These are phyloP conservation scores for Thalassiosira exigua DNA, from an alignment of 352 stramenopile species.

Conservation along the genomic window DNA sequence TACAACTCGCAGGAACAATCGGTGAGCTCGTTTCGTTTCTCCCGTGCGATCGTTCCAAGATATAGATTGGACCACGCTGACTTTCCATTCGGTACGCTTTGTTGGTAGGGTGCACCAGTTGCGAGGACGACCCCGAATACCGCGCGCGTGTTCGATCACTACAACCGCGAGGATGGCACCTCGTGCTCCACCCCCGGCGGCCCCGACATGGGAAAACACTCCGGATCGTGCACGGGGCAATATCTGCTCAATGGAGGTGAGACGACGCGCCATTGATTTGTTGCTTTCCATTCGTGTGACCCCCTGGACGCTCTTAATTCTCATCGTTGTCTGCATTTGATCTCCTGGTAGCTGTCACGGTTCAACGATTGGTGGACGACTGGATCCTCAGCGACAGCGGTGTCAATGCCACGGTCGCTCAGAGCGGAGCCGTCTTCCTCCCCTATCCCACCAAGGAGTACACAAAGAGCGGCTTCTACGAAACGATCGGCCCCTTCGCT, in stretches of 20 bases:
- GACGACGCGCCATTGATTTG: background rate
- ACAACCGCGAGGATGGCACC: slow-evolving; percentile 33
- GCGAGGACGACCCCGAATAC: slow-evolving; percentile 43
- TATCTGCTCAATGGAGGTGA: slow-evolving; percentile 59
- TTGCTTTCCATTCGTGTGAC: background rate
- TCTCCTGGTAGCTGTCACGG: slow-evolving; percentile 23
- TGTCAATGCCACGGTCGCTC: slow-evolving; percentile 49
- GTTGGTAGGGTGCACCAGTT: slow-evolving; percentile 36
- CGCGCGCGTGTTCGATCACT: slow-evolving; percentile 38
- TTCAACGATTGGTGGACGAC: slow-evolving; percentile 64
- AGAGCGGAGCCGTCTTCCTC: slow-evolving; percentile 63
- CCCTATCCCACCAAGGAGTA: slow-evolving; percentile 72
- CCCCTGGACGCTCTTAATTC: background rate
- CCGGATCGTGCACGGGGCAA: slow-evolving; percentile 51
- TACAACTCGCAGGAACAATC: slow-evolving; percentile 54
- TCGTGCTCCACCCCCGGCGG: slow-evolving; percentile 32
- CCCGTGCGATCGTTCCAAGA: background rate
- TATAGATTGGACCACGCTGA: no score
- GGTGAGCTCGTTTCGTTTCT: slow-evolving; percentile 12
- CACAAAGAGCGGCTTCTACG: slow-evolving; percentile 71
- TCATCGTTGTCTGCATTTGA: background rate
- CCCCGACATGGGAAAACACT: slow-evolving; percentile 44
- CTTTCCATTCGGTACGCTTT: no score
- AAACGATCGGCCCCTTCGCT: slow-evolving; percentile 61
- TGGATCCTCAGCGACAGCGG: slow-evolving; percentile 61